phyloP scores from a whole-genome alignment of 148 eudicot genomes.

The Beta vulgaris region DNA sequence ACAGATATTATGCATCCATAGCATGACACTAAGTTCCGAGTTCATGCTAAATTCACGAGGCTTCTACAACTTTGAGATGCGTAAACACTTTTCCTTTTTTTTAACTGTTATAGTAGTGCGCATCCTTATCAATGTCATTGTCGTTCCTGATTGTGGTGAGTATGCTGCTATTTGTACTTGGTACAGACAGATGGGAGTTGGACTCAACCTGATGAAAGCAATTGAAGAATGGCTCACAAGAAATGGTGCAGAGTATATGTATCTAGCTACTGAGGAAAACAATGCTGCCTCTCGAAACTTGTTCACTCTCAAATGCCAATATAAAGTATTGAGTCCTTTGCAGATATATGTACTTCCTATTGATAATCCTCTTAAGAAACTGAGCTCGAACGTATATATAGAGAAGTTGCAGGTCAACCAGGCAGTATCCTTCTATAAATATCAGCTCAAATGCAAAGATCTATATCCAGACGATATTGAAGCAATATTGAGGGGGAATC shows the following conservation, averaged over 20 bases:
- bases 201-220: constrained; percentile 9
- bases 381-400: background rate
- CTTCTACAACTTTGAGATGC: background rate
- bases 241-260: constrained; percentile 5
- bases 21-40: background rate
- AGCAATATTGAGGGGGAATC: constrained; percentile 1
- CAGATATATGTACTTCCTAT: constrained; percentile 1
- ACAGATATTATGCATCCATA: background rate
- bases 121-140: background rate
- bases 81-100: background rate
- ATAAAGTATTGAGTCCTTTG: background rate
- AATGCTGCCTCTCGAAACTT: constrained; percentile 8
- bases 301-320: constrained; percentile 14
- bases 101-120: background rate
- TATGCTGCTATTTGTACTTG: background rate
- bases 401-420: background rate
- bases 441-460: constrained; percentile 5
- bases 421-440: background rate
- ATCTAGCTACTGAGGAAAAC: constrained; percentile 8
- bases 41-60: no score
- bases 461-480: constrained; percentile 12
- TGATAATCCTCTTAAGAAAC: background rate
- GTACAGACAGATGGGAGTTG: constrained; percentile 9
- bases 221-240: constrained; percentile 17
- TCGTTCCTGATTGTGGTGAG: background rate